A percentile compares a stretch with the other conserved stretches of the same genome.
Evolutionary conservation across 2,329 filamentous ascomycete species (phyloP).

Genomic region (Microascus cirrosus): DNA sequence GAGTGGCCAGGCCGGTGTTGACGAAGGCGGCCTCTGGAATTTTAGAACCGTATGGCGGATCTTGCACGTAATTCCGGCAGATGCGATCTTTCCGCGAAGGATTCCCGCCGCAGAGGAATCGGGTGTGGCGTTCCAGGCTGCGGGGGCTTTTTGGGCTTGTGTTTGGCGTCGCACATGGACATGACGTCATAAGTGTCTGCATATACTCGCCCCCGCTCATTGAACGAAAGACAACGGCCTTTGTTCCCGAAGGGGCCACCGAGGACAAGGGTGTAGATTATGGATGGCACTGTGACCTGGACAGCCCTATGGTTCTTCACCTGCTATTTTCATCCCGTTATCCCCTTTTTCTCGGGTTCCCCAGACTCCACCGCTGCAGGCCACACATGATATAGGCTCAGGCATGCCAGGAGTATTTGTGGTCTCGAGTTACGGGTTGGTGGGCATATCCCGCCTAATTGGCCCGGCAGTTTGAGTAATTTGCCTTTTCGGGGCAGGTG

Average conservation of each 20-base stretch:
- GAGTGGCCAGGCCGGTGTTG: too few relatives aligned
- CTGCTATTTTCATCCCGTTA: background rate
- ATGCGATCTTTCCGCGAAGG: too few relatives aligned
- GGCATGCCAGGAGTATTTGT: background rate
- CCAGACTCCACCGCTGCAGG: background rate
- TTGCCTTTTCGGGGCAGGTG: too few relatives aligned
- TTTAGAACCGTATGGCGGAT: too few relatives aligned
- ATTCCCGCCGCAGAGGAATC: background rate
- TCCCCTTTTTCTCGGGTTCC: background rate
- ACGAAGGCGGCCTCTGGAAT: too few relatives aligned
- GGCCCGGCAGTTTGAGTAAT: background rate
- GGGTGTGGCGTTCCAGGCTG: background rate
- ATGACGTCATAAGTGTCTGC: background rate
- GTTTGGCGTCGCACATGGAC: background rate
- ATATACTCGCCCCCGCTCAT: background rate
- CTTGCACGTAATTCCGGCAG: too few relatives aligned
- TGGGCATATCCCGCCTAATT: background rate
- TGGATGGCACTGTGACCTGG: background rate
- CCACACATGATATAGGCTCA: background rate
- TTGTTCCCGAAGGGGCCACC: background rate
- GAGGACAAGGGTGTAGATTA: background rate
- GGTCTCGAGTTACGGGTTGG: background rate
- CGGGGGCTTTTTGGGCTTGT: background rate
- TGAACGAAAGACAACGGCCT: background rate
- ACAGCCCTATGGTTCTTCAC: background rate